Evolutionary conservation across 2,329 filamentous ascomycete species (phyloP), one percentile per base, ranked within the genome.

Genomic region (Monilinia aucupariae): DNA sequence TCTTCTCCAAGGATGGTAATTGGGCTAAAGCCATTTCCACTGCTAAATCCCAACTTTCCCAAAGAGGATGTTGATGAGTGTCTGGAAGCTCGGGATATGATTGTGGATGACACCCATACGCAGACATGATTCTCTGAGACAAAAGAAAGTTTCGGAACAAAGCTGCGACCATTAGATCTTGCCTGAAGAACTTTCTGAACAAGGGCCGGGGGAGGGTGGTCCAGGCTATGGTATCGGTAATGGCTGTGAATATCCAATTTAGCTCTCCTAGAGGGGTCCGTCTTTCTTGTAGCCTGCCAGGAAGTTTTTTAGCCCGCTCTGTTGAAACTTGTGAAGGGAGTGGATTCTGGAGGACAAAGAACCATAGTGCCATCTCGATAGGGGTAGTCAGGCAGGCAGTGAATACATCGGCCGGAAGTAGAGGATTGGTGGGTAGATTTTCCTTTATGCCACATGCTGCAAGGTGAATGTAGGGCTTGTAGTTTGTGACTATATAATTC

Each of bases 211-310:
- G 91, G 4, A 99, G 79, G 6, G 91, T 96, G 39, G 96, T 97
- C 94, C 94, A 99, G 0, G 94, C 94, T 71, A 99, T 99, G 1
- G 93, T 97, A 74, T 99, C 94, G 0, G 94, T 99, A 68, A 99
- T 97, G 61, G 94, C 94, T 0, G 94, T 99, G 73, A 99, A 97
- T 43, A 99, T 99, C 94, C 94, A 99, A 73, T 99, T 99, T 17
- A 99, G 80, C 77, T 99, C 94, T 66, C 94, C 94, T 41, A 99
- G 82, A 10, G 94, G 94, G 56, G 94, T 97, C 72, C 94, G 84
- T 65, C 94, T 85, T 76, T 99, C 94, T 73, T 96, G 93, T 49
- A 97, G 83, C 66, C 92, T 87, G 41, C 94, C 94, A 3, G 93
- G 92, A 22, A 99, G 88, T 71, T 91, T 90, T 75, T 91, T 89